These are phyloP conservation scores for Juncus effusus DNA, from an alignment of 176 grass and related monocot species.

Conservation along the genomic window DNA sequence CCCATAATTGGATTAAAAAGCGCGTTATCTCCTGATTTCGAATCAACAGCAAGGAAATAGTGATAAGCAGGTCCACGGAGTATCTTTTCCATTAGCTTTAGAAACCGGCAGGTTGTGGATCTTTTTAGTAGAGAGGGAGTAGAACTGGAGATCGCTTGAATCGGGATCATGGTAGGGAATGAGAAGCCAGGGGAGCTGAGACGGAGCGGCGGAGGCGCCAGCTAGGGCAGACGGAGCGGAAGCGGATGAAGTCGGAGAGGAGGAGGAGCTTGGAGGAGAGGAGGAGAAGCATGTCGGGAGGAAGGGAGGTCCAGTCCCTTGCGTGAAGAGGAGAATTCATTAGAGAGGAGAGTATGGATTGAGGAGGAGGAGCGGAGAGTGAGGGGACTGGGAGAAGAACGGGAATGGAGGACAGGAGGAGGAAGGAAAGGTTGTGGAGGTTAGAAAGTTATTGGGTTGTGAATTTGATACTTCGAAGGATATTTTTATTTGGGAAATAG, in stretches of 20 bases:
- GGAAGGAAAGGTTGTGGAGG: no score
- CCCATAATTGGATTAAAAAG: slow-evolving; percentile 14
- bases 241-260: slow-evolving; percentile 17
- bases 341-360: no score
- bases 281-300: slow-evolving; percentile 24
- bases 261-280: slow-evolving; percentile 19
- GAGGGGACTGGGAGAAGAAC: no score
- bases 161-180: slow-evolving; percentile 5
- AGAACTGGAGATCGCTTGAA: not conserved
- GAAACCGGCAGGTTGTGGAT: slow-evolving; percentile 11
- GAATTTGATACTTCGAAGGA: no score
- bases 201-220: slow-evolving; percentile 18
- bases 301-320: slow-evolving; percentile 23
- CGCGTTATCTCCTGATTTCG: not conserved
- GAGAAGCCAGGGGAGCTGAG: slow-evolving; percentile 38
- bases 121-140: not conserved
- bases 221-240: slow-evolving; percentile 23
- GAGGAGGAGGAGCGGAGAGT: no score
- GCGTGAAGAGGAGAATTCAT: no score
- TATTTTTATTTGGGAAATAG: no score
- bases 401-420: no score
- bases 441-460: no score
- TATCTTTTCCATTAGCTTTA: slow-evolving; percentile 5
- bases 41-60: slow-evolving; percentile 3
- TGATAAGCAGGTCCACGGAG: not conserved